These are phyloP conservation scores for Scenedesmus sp. DNA, from an alignment of 163 green algal species.

Conservation along the genomic window DNA sequence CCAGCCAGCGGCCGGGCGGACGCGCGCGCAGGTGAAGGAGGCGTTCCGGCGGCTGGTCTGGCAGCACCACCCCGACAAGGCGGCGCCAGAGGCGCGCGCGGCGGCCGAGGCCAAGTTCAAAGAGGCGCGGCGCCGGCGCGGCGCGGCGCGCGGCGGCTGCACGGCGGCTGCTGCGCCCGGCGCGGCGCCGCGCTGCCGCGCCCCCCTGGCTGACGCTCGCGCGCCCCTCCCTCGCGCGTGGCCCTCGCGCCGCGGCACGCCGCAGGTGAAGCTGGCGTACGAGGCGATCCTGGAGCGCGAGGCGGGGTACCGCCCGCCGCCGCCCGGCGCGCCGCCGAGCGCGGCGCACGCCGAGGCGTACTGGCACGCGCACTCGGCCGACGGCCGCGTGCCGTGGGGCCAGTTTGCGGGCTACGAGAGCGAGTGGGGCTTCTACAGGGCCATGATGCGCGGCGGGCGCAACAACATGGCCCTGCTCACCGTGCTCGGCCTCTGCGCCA, in stretches of 20 bases:
- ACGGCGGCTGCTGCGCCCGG: too few species aligned
- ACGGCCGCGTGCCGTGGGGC: constrained; percentile 44
- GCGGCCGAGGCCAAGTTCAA: constrained; percentile 48
- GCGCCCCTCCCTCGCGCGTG: too few species aligned
- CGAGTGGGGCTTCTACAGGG: constrained; percentile 37
- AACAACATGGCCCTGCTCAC: constrained; percentile 41
- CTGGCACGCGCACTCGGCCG: constrained; percentile 37
- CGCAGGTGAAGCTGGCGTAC: constrained; percentile 24
- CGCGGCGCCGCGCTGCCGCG: too few species aligned
- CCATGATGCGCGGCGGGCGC: constrained; percentile 24
- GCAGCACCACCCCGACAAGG: constrained; percentile 46
- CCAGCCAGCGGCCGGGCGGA: too few species aligned
- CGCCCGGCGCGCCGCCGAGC: constrained; percentile 27
- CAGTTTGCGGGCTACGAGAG: constrained; percentile 37
- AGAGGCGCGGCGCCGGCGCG: constrained; percentile 16
- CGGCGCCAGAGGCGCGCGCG: not conserved
- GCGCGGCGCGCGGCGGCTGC: too few species aligned
- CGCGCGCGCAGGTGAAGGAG: constrained; percentile 48
- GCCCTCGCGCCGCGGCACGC: too few species aligned
- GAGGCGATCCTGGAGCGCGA: constrained; percentile 33
- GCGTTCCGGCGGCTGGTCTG: constrained; percentile 45
- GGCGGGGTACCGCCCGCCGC: constrained; percentile 38
- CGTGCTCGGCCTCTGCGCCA: constrained; percentile 30
- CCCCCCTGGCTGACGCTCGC: too few species aligned
- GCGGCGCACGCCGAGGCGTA: constrained; percentile 27